Percentiles rank a stretch among this genome's conserved stretches.
These are phyloP conservation scores for Phytopythium aichiense DNA, from an alignment of 352 stramenopile genomes.

Conservation along the genomic window DNA sequence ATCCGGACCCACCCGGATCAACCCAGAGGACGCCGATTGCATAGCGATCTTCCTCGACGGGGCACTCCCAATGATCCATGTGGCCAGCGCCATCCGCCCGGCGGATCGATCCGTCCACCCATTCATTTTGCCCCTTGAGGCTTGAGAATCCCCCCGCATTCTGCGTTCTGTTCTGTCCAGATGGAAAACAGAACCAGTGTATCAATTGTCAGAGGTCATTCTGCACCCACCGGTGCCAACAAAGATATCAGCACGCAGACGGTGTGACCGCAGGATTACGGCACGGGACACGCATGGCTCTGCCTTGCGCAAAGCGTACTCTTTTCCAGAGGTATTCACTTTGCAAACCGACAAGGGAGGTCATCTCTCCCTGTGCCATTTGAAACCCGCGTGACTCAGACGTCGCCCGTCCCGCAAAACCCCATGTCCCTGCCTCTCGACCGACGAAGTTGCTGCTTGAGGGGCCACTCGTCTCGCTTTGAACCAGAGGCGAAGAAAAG, in stretches of 20 bases:
- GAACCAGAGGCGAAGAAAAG: background rate
- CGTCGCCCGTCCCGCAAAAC: background rate
- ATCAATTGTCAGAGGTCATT: background rate
- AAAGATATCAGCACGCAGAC: conserved; percentile 2
- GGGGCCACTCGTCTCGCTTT: background rate
- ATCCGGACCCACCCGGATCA: no score
- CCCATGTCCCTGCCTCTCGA: background rate
- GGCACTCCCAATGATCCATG: no score
- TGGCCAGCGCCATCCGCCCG: no score
- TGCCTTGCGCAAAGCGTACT: background rate
- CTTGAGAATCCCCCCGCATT: no score
- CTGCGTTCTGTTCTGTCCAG: background rate
- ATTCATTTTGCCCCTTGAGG: no score
- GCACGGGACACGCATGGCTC: no score
- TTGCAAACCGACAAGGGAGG: background rate
- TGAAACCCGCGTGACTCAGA: background rate
- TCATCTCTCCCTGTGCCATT: background rate
- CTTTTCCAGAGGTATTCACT: background rate
- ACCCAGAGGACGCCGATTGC: no score
- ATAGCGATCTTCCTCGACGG: no score
- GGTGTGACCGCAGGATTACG: background rate
- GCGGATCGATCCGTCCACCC: no score
- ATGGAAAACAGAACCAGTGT: background rate
- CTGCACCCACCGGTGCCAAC: background rate
- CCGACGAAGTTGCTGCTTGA: background rate